phyloP scores from a whole-genome alignment of 2,329 filamentous ascomycete species.

The Xylariaceae sp. region DNA sequence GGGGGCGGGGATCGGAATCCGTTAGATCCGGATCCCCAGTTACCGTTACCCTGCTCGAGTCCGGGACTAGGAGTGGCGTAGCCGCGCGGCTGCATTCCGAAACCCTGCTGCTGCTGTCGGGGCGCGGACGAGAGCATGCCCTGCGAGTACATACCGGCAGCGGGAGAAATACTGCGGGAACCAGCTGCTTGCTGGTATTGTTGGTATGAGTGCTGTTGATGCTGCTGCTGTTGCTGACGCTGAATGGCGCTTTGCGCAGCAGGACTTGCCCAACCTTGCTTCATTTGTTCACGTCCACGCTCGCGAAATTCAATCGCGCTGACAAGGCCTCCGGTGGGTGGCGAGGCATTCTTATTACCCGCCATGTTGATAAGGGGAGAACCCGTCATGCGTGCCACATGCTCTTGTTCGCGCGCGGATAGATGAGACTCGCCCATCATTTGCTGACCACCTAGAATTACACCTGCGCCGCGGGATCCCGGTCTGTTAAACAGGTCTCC shows the following conservation, averaged over 20 bases:
- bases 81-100: conserved; percentile 22
- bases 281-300: conserved; percentile 67
- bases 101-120: conserved; percentile 28
- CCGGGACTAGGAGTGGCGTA: conserved; percentile 28
- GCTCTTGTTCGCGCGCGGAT: conserved; percentile 83
- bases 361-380: conserved; percentile 68
- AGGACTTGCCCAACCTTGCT: conserved; percentile 62
- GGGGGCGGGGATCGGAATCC: conserved; percentile 28
- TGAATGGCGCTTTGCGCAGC: conserved; percentile 71
- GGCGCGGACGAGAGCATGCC: conserved; percentile 16
- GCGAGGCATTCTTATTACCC: conserved; percentile 46
- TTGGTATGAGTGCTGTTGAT: conserved; percentile 29
- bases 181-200: conserved; percentile 31
- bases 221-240: conserved; percentile 49
- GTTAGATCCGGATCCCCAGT: conserved; percentile 29
- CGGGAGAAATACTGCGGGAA: conserved; percentile 25
- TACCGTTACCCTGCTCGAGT: conserved; percentile 34
- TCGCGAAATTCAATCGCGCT: conserved; percentile 77
- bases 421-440: conserved; percentile 54
- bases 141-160: conserved; percentile 32
- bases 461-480: conserved; percentile 50
- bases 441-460: conserved; percentile 40
- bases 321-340: conserved; percentile 59
- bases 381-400: conserved; percentile 76
- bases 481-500: conserved; percentile 41